Evolutionary conservation across 768 basidiomycete species (phyloP).

Genomic region (Suillus variegatus): DNA sequence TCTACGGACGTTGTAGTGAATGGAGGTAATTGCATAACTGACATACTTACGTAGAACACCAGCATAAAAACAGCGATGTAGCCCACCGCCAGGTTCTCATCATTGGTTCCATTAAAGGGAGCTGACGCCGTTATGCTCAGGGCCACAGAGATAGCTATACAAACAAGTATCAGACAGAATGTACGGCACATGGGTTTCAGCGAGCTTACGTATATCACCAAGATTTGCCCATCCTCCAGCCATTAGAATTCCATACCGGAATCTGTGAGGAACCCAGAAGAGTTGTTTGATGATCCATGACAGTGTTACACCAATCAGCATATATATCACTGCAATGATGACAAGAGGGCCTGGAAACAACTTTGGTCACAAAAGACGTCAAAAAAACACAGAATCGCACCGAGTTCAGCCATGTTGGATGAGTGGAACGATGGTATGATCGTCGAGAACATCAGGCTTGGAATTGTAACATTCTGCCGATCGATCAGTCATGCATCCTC

Average conservation of each 20-base stretch:
- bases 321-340: constrained; percentile 62
- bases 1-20: constrained; percentile 30
- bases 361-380: not conserved
- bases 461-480: constrained; percentile 21
- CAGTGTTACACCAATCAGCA: constrained; percentile 51
- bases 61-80: constrained; percentile 66
- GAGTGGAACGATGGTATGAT: constrained; percentile 67
- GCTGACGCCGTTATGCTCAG: constrained; percentile 60
- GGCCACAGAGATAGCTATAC: constrained; percentile 62
- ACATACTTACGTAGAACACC: constrained; percentile 51
- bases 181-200: not conserved
- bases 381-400: constrained; percentile 30
- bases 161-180: not conserved
- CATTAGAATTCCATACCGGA: constrained; percentile 67
- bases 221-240: constrained; percentile 73
- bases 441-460: constrained; percentile 69
- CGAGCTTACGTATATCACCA: constrained; percentile 65
- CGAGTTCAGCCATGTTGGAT: constrained; percentile 56
- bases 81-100: constrained; percentile 63
- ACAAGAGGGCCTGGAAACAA: constrained; percentile 55
- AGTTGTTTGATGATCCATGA: constrained; percentile 58
- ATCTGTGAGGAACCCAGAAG: constrained; percentile 80
- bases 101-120: constrained; percentile 60
- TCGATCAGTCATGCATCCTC: constrained; percentile 2
- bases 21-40: not conserved